phyloP scores from a whole-genome alignment of 225 moss, liverwort and hornwort genomes.

The Straminergon stramineum region DNA sequence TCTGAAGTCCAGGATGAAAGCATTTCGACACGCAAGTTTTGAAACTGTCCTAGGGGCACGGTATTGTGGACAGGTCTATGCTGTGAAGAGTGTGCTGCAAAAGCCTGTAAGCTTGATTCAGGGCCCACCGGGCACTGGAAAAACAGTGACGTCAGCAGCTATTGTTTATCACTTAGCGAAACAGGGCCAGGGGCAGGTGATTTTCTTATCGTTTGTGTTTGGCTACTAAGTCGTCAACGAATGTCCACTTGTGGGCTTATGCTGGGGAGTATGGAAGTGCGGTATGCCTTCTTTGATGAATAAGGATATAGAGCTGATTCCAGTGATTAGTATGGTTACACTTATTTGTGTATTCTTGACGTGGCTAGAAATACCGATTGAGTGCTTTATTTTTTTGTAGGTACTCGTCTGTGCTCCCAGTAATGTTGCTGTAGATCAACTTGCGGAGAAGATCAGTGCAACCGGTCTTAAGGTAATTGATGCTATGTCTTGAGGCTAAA shows the following conservation, averaged over 20 bases:
- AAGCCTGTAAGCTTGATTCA: conserved; percentile 99
- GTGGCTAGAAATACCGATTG: neutral
- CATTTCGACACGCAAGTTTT: neutral
- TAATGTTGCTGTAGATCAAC: conserved; percentile 97
- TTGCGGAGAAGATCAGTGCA: conserved; percentile 97
- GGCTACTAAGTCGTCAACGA: neutral
- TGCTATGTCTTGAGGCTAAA: neutral
- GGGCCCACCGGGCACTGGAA: conserved; percentile 96
- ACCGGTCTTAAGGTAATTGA: conserved; percentile 84
- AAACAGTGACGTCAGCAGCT: conserved; percentile 96
- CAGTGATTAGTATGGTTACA: neutral
- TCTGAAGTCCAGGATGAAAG: neutral
- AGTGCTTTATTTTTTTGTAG: conserved; percentile 18
- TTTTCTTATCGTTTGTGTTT: neutral
- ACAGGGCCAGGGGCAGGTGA: conserved; percentile 95
- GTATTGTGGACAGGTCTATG: conserved; percentile 52
- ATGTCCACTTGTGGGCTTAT: neutral
- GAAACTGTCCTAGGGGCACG: neutral
- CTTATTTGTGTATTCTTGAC: neutral
- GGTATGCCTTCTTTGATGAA: neutral
- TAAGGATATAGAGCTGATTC: neutral
- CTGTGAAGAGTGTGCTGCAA: conserved; percentile 89
- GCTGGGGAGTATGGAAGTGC: neutral
- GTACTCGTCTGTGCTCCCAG: conserved; percentile 97
- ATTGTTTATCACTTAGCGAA: conserved; percentile 96